These are phyloP conservation scores for Diddensiella santjacobensis DNA, from an alignment of 805 yeast genomes.

Conservation along the genomic window DNA sequence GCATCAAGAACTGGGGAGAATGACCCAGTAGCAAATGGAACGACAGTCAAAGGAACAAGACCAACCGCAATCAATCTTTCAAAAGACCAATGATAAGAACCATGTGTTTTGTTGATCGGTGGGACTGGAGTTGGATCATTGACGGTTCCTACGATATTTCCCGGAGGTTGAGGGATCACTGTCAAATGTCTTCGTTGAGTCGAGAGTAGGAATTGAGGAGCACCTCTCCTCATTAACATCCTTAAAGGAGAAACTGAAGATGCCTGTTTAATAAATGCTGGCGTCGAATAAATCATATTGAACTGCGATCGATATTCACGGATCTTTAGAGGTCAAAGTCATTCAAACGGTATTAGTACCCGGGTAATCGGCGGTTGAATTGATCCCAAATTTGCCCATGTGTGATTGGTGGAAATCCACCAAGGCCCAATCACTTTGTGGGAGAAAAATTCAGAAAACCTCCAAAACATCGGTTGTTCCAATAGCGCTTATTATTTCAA, in stretches of 20 bases:
- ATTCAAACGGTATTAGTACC: too few relatives aligned
- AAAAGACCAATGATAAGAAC: slow-evolving; percentile 91
- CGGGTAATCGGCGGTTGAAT: background rate
- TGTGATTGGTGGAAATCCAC: background rate
- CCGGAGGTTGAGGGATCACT: slow-evolving; percentile 75
- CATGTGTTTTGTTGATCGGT: slow-evolving; percentile 57
- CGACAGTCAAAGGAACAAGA: slow-evolving; percentile 69
- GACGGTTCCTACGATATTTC: slow-evolving; percentile 85
- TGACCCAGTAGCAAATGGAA: slow-evolving; percentile 76
- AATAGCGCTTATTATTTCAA: background rate
- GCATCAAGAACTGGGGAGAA: slow-evolving; percentile 70
- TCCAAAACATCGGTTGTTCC: background rate
- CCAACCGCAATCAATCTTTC: slow-evolving; percentile 70
- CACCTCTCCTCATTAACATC: background rate
- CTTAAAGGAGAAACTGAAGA: background rate
- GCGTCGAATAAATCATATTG: too few relatives aligned
- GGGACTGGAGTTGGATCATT: slow-evolving; percentile 83
- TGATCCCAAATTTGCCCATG: background rate
- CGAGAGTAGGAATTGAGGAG: background rate
- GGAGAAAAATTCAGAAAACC: background rate
- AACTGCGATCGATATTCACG: too few relatives aligned
- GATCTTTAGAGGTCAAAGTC: too few relatives aligned
- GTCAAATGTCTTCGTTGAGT: background rate
- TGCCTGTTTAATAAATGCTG: too few relatives aligned
- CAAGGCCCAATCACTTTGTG: background rate